These are phyloP conservation scores for Erodium moschatum DNA, from an alignment of 441 rosid genomes.

Conservation along the genomic window DNA sequence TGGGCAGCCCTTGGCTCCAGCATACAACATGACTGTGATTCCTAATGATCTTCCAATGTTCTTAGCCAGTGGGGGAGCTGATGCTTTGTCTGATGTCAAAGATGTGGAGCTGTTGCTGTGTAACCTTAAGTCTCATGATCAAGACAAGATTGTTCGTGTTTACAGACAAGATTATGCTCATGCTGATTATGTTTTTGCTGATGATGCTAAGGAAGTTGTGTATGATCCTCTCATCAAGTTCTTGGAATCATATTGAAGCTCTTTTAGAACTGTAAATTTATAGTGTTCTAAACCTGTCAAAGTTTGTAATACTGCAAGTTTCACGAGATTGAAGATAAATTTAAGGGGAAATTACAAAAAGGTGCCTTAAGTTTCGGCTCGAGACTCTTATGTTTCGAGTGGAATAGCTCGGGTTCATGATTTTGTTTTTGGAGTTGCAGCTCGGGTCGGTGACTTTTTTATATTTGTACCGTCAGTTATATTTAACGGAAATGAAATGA, in stretches of 20 bases:
- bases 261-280: background rate
- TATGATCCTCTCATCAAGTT: constrained; percentile 4
- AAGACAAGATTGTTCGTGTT: background rate
- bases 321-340: no score
- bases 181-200: constrained; percentile 6
- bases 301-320: no score
- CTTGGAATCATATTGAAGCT: background rate
- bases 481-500: no score
- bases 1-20: background rate
- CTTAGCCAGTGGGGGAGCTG: constrained; percentile 3
- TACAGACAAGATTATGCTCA: constrained; percentile 2
- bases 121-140: constrained; percentile 3
- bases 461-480: no score
- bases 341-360: no score
- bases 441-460: no score
- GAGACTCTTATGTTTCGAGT: no score
- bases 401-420: no score
- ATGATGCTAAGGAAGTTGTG: constrained; percentile 4
- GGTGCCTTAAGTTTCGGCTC: no score
- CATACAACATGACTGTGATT: background rate
- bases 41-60: background rate
- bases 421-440: no score
- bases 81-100: constrained; percentile 6
- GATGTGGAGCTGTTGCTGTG: constrained; percentile 8
- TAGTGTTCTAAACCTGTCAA: background rate